Base-by-base conservation (phyloP, 495 filamentous ascomycete species). In the Daldinia vernicosa region DNA sequence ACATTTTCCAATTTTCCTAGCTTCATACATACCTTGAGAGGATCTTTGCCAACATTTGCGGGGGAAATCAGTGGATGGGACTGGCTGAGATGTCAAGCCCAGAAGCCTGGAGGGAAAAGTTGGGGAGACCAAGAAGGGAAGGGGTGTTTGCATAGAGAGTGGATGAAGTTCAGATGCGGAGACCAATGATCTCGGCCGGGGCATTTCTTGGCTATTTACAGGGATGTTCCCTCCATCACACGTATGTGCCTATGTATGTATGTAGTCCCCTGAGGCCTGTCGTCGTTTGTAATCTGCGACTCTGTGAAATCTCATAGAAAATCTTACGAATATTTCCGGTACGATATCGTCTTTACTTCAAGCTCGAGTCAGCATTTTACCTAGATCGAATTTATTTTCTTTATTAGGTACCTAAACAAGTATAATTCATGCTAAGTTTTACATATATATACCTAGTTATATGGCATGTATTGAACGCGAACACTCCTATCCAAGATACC, bases 81-180 rank as follows among this genome's bases (percentile, higher is more conserved):
- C 43, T 45, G 32, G 60, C 40, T 68, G 30, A 24, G 32, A 14
- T 35, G 39, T 52, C 24, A 22, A 26, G 50, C 11, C 19, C 24
- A 6, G 27, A 40, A 57, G 50, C 30, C 22, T 45, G 60, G 55
- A 26, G 55, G 50, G 40, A 62, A 64, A 72, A 71, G 69, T 72
- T 68, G 70, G 70, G 70, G 70, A 52, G 56, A 32, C 43, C 39
- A 60, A 51, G 24, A 27, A 60, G 15, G 27, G 37, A 53, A 62
- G 24, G 47, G 33, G 12, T 14, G 15, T 52, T n/a, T n/a, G n/a
- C n/a, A n/a, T 4, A 51, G 26, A 30, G 40, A 27, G 68, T 54
- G 60, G 63, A 55, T 39, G 58, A 60, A 15, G 19, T 68, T 66
- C 39, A 37, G 52, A 51, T 67, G 70, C 70, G 70, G 70, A 72